Percentiles rank a stretch among this genome's conserved stretches.
Conservation (phyloP, 2,329 filamentous ascomycete species). For the Hortaea werneckii region DNA sequence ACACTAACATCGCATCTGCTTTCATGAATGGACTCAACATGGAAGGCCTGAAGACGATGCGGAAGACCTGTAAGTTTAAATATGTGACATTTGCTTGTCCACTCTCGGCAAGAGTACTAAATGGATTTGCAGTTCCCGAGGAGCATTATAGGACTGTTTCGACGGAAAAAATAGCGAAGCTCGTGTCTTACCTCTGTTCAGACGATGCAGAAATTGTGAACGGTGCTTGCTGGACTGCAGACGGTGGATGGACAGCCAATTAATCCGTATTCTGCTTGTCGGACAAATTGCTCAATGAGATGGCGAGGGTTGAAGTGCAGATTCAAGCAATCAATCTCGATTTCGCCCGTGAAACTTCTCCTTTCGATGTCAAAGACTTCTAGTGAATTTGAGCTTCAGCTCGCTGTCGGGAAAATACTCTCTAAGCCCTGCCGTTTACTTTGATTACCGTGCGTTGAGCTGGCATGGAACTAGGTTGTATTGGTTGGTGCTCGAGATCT, state of each 20-base stretch:
- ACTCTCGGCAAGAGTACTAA: neutral
- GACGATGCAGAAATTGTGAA: constrained; percentile 25
- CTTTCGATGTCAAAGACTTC: too few species aligned
- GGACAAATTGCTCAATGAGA: neutral
- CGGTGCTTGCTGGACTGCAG: constrained; percentile 20
- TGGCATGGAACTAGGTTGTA: too few species aligned
- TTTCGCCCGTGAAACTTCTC: too few species aligned
- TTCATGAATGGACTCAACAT: constrained; percentile 25
- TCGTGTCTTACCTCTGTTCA: constrained; percentile 24
- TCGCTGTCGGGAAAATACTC: too few species aligned
- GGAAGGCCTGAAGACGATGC: constrained; percentile 18
- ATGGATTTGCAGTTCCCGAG: constrained; percentile 8
- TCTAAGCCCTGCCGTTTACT: too few species aligned
- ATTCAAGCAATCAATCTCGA: too few species aligned
- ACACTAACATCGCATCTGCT: constrained; percentile 44
- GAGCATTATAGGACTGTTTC: constrained; percentile 12
- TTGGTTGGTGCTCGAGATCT: too few species aligned
- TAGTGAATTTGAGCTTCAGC: too few species aligned
- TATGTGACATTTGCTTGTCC: neutral
- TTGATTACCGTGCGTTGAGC: too few species aligned
- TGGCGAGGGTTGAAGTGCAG: too few species aligned
- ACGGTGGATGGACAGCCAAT: constrained; percentile 17
- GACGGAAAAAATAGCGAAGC: constrained; percentile 22
- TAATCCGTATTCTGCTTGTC: constrained; percentile 1
- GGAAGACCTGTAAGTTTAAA: constrained; percentile 12